Conservation (phyloP, 495 filamentous ascomycete genomes). For the Penicillium desertorum region DNA sequence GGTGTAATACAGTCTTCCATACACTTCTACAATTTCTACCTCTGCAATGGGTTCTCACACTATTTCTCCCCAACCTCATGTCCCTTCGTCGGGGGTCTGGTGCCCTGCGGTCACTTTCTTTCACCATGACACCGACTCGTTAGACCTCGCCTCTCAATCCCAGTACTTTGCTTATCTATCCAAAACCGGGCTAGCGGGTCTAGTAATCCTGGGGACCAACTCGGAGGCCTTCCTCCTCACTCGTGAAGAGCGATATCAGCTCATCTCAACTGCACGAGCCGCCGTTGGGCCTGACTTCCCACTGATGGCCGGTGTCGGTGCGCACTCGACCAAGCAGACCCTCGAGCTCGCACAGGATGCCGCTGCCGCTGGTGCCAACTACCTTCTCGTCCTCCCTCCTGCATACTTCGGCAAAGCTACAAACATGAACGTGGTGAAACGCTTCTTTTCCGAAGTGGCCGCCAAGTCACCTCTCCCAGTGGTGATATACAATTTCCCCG, state of each 20-base stretch:
- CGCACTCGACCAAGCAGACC: slow-evolving; percentile 62
- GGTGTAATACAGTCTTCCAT: no score
- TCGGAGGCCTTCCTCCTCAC: slow-evolving; percentile 64
- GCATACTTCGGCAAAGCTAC: slow-evolving; percentile 64
- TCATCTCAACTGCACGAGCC: slow-evolving; percentile 53
- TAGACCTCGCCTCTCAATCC: slow-evolving; percentile 49
- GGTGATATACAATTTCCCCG: slow-evolving; percentile 70
- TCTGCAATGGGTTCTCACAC: slow-evolving; percentile 15
- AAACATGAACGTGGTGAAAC: slow-evolving; percentile 53
- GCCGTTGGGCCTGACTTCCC: slow-evolving; percentile 51
- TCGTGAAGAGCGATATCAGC: slow-evolving; percentile 53
- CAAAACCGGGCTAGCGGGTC: slow-evolving; percentile 52
- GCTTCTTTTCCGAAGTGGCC: slow-evolving; percentile 60
- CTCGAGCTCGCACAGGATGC: slow-evolving; percentile 59
- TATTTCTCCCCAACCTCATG: slow-evolving; percentile 25
- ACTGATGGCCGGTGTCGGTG: slow-evolving; percentile 62
- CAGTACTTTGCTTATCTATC: slow-evolving; percentile 58
- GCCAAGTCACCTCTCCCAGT: slow-evolving; percentile 51
- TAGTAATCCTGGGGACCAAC: slow-evolving; percentile 63
- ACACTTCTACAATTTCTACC: neutral
- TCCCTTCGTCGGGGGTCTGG: slow-evolving; percentile 34
- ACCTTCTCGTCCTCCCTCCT: slow-evolving; percentile 58
- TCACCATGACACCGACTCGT: slow-evolving; percentile 49
- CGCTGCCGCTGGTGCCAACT: slow-evolving; percentile 55
- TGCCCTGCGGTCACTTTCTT: slow-evolving; percentile 51